Base-by-base conservation (phyloP, 2,329 filamentous ascomycete species). In the Fusarium sp. region DNA sequence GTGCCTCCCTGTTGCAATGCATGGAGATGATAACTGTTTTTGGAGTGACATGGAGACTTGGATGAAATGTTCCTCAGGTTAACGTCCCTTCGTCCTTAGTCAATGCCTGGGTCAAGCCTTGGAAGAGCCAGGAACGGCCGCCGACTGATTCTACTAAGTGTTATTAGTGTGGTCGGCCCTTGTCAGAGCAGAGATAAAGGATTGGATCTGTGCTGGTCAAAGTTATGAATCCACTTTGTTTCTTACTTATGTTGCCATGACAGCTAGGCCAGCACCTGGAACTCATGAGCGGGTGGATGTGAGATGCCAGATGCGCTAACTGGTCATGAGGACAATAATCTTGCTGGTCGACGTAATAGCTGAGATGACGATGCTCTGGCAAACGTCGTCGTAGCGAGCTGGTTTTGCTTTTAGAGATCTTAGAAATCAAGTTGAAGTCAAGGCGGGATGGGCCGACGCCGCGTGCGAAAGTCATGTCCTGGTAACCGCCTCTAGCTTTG, bases 371-470 rank as follows among this genome's bases (percentile, higher is more conserved):
- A 35, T 35, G 31, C 36, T 24, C 13, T 34, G 24, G 29, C 24
- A 13, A 25, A 26, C 12, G 22, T 25, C 34, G 29, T 34, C 34
- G 29, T 34, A 35, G 44, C 35, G 39, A 34, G 47, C 45, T 47
- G 35, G 34, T 42, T 48, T 45, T 46, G 40, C 19, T 26, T 32
- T 28, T 15, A 19, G 29, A 52, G 39, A 61, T 61, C 48, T 35
- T 19, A 19, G 19, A 19, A 19, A 19, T 19, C 19, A 19, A 19
- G 19, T 19, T 19, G 29, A 36, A 48, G 39, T 52, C 19, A 44
- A 41, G 12, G 34, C 57, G 62, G 62, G 61, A 65, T 62, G 62
- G 43, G 44, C 62, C 61, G 62, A 45, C 62, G 57, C 62, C 62
- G 61, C 57, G 41, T 53, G 35, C 38, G 26, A 45, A 59, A 36